Base-by-base conservation (phyloP, 352 stramenopile species). In the Globisporangium nagaii region DNA sequence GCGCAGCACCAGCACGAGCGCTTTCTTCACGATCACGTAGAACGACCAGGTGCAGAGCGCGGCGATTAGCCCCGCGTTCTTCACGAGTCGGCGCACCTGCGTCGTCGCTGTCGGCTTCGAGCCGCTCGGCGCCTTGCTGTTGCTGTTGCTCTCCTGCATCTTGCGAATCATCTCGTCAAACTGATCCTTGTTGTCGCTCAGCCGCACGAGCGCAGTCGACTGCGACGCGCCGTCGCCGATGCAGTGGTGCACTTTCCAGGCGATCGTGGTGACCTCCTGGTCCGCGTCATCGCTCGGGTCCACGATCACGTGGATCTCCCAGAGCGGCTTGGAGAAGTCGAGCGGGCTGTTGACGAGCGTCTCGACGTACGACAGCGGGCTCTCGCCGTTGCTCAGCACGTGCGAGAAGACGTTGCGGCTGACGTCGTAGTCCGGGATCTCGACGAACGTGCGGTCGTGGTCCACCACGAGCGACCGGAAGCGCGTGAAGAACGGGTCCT, bases 171-270 rank as follows among this genome's bases (percentile, higher is more conserved):
- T 85, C 31, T 72, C 66, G 39, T 84, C 68, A 44, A 84, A 79
- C 50, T 84, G 62, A 22, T 72, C 62, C 46, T 68, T 83, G 67
- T 87, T 79, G 66, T 93, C 82, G 50, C 79, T 88, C 41, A 93
- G 53, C 22, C 81, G 83, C 20, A 83, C 65, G 49, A 93, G 75
- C 22, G 76, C 70, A 4, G 72, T 80, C 12, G 80, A 64, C 6
- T 84, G 58, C 39, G 82, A 90, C 12, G 79, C 75, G 17, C 82
- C 82, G 49, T 93, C 82, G 17, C 82, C 82, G 13, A 93, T 63
- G 45, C 82, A 93, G 56, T 93, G 82, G 61, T 93, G 82, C 15
- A 87, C 60, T 43, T 86, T 86, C 82, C 79, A 90, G 25, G 67
- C 66, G 8, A 89, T 45, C 36, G 72, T 74, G 4, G 77, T 88